A percentile compares a stretch with the other conserved stretches of the same genome.
These are phyloP conservation scores for Pyropia haitanensis DNA, from an alignment of 23 red algal species.

Conservation along the genomic window DNA sequence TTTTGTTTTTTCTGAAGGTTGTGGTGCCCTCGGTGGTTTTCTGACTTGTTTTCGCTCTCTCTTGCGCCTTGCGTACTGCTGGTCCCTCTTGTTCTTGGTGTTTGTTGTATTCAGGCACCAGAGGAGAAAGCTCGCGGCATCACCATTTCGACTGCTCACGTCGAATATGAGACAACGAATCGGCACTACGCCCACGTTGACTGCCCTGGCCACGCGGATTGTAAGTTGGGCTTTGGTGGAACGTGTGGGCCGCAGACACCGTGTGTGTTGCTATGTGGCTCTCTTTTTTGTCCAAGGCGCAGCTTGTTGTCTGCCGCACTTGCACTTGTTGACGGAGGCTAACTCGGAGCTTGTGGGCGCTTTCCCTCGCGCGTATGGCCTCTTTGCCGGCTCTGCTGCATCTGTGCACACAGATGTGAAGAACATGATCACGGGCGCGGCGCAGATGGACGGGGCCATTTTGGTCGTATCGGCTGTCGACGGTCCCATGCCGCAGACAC, in stretches of 20 bases:
- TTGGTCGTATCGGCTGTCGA: slow-evolving; percentile 89
- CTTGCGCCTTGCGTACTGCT: neutral
- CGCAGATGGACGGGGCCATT: slow-evolving; percentile 95
- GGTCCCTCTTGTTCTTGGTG: neutral
- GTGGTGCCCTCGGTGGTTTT: neutral
- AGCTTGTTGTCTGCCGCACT: too few relatives aligned
- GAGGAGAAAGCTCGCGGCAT: slow-evolving; percentile 96
- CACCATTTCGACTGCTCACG: slow-evolving; percentile 84
- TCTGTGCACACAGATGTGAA: slow-evolving; percentile 40
- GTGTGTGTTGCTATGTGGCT: too few relatives aligned
- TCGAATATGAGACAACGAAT: slow-evolving; percentile 85
- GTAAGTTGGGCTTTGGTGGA: neutral
- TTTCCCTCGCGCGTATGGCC: too few relatives aligned
- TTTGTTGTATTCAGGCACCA: slow-evolving; percentile 22
- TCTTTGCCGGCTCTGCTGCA: too few relatives aligned
- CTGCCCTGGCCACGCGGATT: slow-evolving; percentile 97
- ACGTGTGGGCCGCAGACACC: too few relatives aligned
- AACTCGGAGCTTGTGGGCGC: too few relatives aligned
- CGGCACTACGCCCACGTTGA: slow-evolving; percentile 95
- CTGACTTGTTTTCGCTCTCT: neutral
- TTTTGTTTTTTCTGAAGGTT: neutral
- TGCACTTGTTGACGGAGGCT: too few relatives aligned
- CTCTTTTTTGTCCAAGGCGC: too few relatives aligned
- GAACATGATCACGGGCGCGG: slow-evolving; percentile 98
- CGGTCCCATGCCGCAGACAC: slow-evolving; percentile 95